phyloP scores from a whole-genome alignment of 179 eudicot genomes.

The Actinidia chinensis region DNA sequence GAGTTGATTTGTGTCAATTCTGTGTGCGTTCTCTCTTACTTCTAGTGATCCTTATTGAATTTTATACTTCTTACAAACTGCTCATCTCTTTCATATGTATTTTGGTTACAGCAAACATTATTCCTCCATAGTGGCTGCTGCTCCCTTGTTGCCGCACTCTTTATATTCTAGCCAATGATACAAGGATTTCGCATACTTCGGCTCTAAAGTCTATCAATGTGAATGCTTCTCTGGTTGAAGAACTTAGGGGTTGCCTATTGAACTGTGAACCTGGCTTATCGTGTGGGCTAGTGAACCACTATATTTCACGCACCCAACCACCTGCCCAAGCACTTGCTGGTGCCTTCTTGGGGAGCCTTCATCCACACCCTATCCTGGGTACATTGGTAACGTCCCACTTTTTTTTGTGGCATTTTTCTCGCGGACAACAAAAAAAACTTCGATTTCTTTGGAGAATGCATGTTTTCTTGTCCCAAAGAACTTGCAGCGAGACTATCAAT shows the following conservation, averaged over 20 bases:
- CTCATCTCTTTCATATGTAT: constrained; percentile 12
- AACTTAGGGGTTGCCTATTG: constrained; percentile 76
- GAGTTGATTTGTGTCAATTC: constrained; percentile 40
- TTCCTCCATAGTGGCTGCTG: constrained; percentile 78
- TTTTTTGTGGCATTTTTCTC: constrained; percentile 87
- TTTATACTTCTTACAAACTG: background rate
- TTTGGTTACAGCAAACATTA: constrained; percentile 69
- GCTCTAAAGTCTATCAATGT: constrained; percentile 50
- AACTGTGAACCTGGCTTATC: constrained; percentile 88
- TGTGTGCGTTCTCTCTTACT: constrained; percentile 1
- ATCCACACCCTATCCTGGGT: constrained; percentile 57
- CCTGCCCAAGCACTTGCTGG: constrained; percentile 94
- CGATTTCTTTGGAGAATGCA: constrained; percentile 42
- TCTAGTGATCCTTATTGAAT: background rate
- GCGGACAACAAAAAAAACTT: constrained; percentile 87
- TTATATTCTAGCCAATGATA: constrained; percentile 69
- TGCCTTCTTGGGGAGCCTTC: constrained; percentile 73
- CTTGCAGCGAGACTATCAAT: constrained; percentile 55
- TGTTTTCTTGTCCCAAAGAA: constrained; percentile 56
- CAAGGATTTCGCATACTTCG: constrained; percentile 28
- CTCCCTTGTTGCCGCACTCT: constrained; percentile 87
- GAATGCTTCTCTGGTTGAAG: constrained; percentile 73
- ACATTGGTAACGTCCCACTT: constrained; percentile 73
- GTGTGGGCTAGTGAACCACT: constrained; percentile 70
- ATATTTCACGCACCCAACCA: constrained; percentile 58